phyloP scores from a whole-genome alignment of 352 stramenopile genomes.

The Phytopythium oedochilum region DNA sequence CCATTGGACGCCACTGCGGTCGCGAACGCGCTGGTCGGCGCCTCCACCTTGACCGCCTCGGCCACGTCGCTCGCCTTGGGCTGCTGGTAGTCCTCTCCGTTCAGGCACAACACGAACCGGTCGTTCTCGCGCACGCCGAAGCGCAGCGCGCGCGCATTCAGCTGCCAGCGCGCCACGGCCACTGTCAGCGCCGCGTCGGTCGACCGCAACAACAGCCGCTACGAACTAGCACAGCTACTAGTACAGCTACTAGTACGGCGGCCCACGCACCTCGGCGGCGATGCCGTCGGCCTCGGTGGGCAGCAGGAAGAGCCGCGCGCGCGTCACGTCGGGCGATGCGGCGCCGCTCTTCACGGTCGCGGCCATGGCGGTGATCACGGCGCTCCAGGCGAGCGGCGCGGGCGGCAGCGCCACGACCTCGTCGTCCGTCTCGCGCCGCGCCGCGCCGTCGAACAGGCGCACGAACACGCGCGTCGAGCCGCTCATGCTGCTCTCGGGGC shows the following conservation, averaged over 20 bases:
- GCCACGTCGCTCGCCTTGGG: constrained; percentile 4
- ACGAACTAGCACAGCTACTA: too few species aligned
- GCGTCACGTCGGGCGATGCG: constrained; percentile 11
- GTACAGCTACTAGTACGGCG: too few species aligned
- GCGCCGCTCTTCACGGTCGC: constrained; percentile 41
- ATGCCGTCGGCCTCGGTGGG: constrained; percentile 52
- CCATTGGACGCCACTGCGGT: constrained; percentile 10
- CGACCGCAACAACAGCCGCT: too few species aligned
- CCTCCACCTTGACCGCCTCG: constrained; percentile 1
- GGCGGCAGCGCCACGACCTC: constrained; percentile 64
- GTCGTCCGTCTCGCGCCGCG: constrained; percentile 47
- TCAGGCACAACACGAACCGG: constrained; percentile 63
- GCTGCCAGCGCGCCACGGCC: constrained; percentile 13
- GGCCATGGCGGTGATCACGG: constrained; percentile 60
- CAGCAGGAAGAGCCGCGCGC: constrained; percentile 58
- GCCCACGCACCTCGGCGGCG: constrained; percentile 55
- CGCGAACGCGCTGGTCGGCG: constrained; percentile 15
- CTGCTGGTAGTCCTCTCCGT: constrained; percentile 66
- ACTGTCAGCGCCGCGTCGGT: too few species aligned
- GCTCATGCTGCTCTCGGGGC: constrained; percentile 21
- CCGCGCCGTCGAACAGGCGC: constrained; percentile 58
- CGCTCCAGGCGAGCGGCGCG: constrained; percentile 62
- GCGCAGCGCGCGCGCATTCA: constrained; percentile 68
- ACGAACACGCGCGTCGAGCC: constrained; percentile 61
- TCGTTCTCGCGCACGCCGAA: constrained; percentile 78